Percentiles rank a stretch among this genome's conserved stretches.
Evolutionary conservation across 2,329 filamentous ascomycete species (phyloP).

Genomic region (Purpureocillium takamizusanense): DNA sequence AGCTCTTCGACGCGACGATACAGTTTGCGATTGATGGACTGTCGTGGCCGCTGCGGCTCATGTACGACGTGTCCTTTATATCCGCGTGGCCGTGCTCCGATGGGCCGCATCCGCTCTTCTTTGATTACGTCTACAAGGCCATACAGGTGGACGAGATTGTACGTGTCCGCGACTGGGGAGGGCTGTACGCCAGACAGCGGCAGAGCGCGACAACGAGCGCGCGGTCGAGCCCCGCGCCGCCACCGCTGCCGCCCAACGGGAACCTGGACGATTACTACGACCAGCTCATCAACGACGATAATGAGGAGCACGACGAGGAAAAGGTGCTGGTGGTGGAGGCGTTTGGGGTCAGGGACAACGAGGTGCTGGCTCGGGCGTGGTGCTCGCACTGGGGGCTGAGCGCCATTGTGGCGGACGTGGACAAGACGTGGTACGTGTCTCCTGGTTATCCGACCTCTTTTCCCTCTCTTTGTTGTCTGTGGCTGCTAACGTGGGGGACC

Average conservation of each 20-base stretch:
- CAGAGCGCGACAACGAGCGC: constrained; percentile 17
- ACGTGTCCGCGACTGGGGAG: constrained; percentile 56
- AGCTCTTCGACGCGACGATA: constrained; percentile 50
- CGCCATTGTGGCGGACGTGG: constrained; percentile 60
- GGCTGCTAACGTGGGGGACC: constrained; percentile 5
- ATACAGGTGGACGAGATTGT: constrained; percentile 58
- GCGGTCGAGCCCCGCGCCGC: constrained; percentile 24
- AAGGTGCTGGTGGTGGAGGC: constrained; percentile 64
- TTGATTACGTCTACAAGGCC: constrained; percentile 55
- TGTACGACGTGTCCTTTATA: constrained; percentile 58
- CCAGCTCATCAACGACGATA: constrained; percentile 9
- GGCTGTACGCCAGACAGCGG: constrained; percentile 24
- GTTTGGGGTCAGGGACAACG: constrained; percentile 65
- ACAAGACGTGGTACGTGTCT: constrained; percentile 52
- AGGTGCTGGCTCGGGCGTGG: constrained; percentile 69
- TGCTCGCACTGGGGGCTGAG: constrained; percentile 67
- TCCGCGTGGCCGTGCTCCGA: constrained; percentile 55
- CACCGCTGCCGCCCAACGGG: constrained; percentile 2
- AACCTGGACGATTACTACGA: constrained; percentile 4
- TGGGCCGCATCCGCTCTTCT: constrained; percentile 62
- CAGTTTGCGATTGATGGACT: constrained; percentile 55
- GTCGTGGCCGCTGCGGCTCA: constrained; percentile 54
- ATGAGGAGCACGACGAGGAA: constrained; percentile 44
- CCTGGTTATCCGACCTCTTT: constrained; percentile 1
- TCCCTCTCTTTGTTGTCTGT: not conserved